Base-by-base conservation (phyloP, 192 early-diverging fungal species). In the Backusella tarrabulga region DNA sequence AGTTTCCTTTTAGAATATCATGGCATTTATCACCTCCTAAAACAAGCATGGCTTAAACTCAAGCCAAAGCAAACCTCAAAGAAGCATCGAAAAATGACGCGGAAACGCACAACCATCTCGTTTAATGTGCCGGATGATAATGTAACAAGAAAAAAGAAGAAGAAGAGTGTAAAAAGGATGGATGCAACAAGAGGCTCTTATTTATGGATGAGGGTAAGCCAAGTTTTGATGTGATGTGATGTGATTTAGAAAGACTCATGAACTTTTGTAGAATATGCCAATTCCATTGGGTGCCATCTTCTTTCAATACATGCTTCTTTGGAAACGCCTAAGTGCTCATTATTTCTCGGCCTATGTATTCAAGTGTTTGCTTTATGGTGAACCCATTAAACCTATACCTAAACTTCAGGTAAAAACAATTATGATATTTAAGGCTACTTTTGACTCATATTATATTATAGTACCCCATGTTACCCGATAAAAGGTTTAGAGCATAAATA, bases 251-350 rank as follows among this genome's bases (percentile, higher is more conserved):
- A 6, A 32, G 32, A 23, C 46, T 69, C 44, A n/a, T 14, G 0
- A 1, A 26, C 56, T 17, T 4, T n/a, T 50, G 4, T 40, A 93
- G 87, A 93, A 90, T 77, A 83, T 86, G 46, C 93, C 97, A 0
- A 83, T 97, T 42, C 91, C 92, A 0, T 83, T 92, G 12, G 81
- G 88, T 0, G 88, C 91, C 14, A 92, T 98, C 26, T 96, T 99
- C 76, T 97, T 97, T 81, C 95, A 99, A 82, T 99, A 97, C 76
- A 85, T 90, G 68, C 91, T 96, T 66, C 85, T 99, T 8, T 94
- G 89, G 90, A 85, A 86, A 38, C 87, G 94, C 66, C 83, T 98
- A n/a, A 89, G 90, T 40, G 89, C 89, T 0, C 91, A 92, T 74
- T 97, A 97, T 70, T 85, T 98, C 78, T 91, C 92, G n/a, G 79